Evolutionary conservation across 2,329 filamentous ascomycete species (phyloP), one percentile per base, ranked within the genome.

Genomic region (Chaetomiaceae sp.): DNA sequence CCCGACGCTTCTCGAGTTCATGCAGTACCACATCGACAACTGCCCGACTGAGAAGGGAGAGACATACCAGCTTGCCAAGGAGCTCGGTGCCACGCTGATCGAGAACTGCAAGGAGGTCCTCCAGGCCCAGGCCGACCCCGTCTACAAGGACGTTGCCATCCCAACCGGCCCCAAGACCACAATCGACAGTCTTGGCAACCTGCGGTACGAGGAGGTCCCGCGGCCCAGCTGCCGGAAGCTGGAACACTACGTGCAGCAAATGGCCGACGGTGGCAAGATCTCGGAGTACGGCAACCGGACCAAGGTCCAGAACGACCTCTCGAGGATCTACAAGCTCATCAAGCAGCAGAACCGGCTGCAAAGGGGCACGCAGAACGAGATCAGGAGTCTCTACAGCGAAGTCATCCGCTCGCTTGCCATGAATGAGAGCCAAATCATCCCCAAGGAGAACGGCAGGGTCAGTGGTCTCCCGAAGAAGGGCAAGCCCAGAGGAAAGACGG

Each of bases 11-110:
- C 82, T 99, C 54, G 92, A 99, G 64, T 99, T 96, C 73, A 99
- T 99, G 94, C 94, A 99, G 70, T 97, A 99, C 66, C 94, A 99
- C 75, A 99, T 99, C 66, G 94, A 99, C 66, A 94, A 97, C 76
- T 97, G 92, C 75, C 94, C 94, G 0, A 91, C 91, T 0, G 91
- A 99, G 68, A 87, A 92, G 47, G 94, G 94, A 55, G 94, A 99
- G 75, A 99, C 94, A 1, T 99, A 99, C 74, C 83, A 94, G 74
- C 84, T 99, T n/a, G 94, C 94, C 39, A 96, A 99, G 76, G 85
- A 94, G 72, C 87, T 99, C 22, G 92, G 90, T 33, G 80, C 89
- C 67, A 89, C 95, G 74, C 85, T 99, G 51, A 95, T 99, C 63
- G 89, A 96, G 70, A 99, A 99, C 76, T 97, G 94, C 78, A 91